Conservation (phyloP, 176 grass and related monocot genomes). For the Elymus sibiricus region DNA sequence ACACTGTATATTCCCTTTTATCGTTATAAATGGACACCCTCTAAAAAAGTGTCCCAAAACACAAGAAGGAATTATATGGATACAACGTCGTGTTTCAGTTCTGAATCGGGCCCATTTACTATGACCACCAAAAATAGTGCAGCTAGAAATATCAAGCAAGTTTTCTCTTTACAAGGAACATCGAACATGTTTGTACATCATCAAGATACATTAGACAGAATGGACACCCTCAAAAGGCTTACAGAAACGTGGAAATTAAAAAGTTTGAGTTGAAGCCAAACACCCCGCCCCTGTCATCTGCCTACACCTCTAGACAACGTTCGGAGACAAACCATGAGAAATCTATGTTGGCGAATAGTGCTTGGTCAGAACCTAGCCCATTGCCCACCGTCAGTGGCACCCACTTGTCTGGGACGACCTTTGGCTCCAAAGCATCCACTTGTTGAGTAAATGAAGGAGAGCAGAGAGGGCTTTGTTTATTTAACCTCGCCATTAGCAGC, state of each 20-base stretch:
- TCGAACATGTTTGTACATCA: no score
- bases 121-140: no score
- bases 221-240: neutral
- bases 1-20: no score
- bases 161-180: no score
- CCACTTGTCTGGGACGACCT: neutral
- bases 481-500: neutral
- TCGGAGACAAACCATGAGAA: neutral
- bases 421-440: neutral
- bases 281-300: neutral
- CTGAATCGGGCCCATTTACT: no score
- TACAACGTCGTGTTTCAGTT: no score
- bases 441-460: neutral
- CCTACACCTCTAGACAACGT: neutral
- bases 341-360: neutral
- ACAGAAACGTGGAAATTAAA: neutral
- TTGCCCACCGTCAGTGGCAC: neutral
- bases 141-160: no score
- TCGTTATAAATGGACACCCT: no score
- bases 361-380: neutral
- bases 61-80: no score
- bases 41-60: no score
- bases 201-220: no score
- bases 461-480: neutral
- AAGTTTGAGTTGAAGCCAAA: neutral